phyloP scores from a whole-genome alignment of 805 yeast species.

The Saccharomycopsis sp. region DNA sequence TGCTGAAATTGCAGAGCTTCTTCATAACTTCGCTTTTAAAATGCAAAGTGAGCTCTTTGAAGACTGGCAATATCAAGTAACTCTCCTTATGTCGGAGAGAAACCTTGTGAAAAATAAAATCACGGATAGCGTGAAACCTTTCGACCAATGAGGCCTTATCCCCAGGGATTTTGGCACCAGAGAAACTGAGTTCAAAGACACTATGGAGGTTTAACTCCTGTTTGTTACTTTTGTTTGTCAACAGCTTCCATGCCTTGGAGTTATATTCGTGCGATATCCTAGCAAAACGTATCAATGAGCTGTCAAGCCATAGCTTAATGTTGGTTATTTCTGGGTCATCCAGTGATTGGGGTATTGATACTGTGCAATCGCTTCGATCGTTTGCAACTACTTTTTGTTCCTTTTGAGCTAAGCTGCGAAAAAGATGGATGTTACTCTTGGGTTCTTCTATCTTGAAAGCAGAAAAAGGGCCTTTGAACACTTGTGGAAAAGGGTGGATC shows the following conservation, averaged over 20 bases:
- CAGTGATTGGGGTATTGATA: not conserved
- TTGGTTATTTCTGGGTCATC: not conserved
- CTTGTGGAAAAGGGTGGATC: not conserved
- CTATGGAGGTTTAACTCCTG: not conserved
- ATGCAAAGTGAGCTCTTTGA: not conserved
- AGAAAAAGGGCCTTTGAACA: constrained; percentile 12
- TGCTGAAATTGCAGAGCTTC: not conserved
- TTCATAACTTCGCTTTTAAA: not conserved
- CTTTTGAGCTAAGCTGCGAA: not conserved
- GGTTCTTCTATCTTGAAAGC: constrained; percentile 5
- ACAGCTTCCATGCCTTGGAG: not conserved
- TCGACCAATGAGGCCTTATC: not conserved
- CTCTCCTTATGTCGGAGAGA: not conserved
- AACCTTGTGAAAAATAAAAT: not conserved
- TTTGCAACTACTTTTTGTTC: not conserved
- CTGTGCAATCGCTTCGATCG: not conserved
- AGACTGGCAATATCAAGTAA: not conserved
- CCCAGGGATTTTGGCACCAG: not conserved
- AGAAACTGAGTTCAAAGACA: not conserved
- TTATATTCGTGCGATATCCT: not conserved
- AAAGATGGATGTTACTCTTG: not conserved
- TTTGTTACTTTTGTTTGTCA: not conserved
- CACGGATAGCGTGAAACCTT: not conserved
- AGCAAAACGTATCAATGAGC: not conserved
- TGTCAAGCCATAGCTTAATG: not conserved